These are phyloP conservation scores for Trametes versicolor DNA, from an alignment of 1,284 basidiomycete genomes.

Conservation along the genomic window DNA sequence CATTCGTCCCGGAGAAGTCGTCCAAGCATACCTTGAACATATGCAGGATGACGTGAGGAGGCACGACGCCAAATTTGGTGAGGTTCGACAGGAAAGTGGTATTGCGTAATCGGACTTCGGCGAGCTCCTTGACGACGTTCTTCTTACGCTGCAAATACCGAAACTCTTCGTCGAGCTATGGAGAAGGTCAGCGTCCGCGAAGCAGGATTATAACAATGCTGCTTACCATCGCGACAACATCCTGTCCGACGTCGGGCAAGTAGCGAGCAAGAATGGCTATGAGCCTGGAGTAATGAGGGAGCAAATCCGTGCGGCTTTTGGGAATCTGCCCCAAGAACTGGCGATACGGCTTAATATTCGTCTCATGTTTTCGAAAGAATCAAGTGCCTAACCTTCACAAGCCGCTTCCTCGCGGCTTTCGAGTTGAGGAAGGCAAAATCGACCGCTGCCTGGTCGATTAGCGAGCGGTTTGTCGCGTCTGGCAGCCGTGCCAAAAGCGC, in stretches of 20 bases:
- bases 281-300: slow-evolving; percentile 94
- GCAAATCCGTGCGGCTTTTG: slow-evolving; percentile 88
- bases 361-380: background rate
- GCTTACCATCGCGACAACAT: slow-evolving; percentile 83
- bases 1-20: slow-evolving; percentile 91
- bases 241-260: slow-evolving; percentile 92
- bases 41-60: slow-evolving; percentile 92
- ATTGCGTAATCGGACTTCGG: slow-evolving; percentile 89
- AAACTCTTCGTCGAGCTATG: slow-evolving; percentile 95
- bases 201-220: no score
- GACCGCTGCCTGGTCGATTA: slow-evolving; percentile 94
- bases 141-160: slow-evolving; percentile 96
- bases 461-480: slow-evolving; percentile 90
- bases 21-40: slow-evolving; percentile 97
- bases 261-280: slow-evolving; percentile 90
- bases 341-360: background rate
- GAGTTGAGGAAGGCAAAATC: slow-evolving; percentile 98
- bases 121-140: slow-evolving; percentile 89
- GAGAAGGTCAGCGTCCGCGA: background rate
- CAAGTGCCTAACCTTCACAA: slow-evolving; percentile 75
- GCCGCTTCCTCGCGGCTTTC: slow-evolving; percentile 91
- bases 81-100: slow-evolving; percentile 90
- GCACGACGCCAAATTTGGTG: slow-evolving; percentile 96
- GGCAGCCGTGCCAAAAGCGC: slow-evolving; percentile 93
- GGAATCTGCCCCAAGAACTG: slow-evolving; percentile 90